Percentiles rank a stretch among this genome's conserved stretches.
Evolutionary conservation across 495 filamentous ascomycete genomes (phyloP).

Genomic region (Penicillium silybi): DNA sequence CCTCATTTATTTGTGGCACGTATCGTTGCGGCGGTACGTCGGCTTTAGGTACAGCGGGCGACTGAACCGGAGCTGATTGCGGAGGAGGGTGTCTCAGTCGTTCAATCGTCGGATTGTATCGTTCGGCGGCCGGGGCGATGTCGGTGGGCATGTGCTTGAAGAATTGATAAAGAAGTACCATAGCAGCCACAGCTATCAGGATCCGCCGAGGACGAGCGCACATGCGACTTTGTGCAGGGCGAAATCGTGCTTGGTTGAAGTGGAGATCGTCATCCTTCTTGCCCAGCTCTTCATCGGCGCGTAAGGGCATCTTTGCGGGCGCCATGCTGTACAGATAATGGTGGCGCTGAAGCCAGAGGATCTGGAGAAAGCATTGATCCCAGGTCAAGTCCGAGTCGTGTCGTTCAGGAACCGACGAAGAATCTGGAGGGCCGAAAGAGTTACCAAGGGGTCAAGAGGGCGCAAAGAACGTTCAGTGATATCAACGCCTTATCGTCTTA

Average conservation of each 20-base stretch:
- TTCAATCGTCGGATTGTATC: slow-evolving; percentile 24
- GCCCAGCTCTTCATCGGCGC: slow-evolving; percentile 63
- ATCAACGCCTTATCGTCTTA: slow-evolving; percentile 19
- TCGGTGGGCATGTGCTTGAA: slow-evolving; percentile 53
- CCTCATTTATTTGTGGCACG: slow-evolving; percentile 1
- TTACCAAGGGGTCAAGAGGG: neutral
- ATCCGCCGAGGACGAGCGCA: slow-evolving; percentile 44
- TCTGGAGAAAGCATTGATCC: slow-evolving; percentile 7
- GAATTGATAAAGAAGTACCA: slow-evolving; percentile 48
- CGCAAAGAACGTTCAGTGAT: slow-evolving; percentile 5
- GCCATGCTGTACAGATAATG: slow-evolving; percentile 33
- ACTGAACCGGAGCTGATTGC: slow-evolving; percentile 1
- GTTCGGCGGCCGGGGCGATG: slow-evolving; percentile 27
- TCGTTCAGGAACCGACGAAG: neutral
- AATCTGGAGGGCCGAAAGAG: neutral
- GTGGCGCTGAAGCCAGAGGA: slow-evolving; percentile 17
- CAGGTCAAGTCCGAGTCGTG: neutral
- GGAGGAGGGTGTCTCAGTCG: slow-evolving; percentile 20
- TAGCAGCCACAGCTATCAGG: slow-evolving; percentile 32
- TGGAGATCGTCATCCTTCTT: slow-evolving; percentile 66
- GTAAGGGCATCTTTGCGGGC: slow-evolving; percentile 42
- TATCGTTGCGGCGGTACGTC: slow-evolving; percentile 6
- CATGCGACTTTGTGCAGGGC: slow-evolving; percentile 28
- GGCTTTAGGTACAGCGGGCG: slow-evolving; percentile 4
- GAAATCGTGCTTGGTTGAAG: slow-evolving; percentile 17